These are phyloP conservation scores for Taphrina deformans DNA, from an alignment of 1,139 yeast genomes.

Conservation along the genomic window DNA sequence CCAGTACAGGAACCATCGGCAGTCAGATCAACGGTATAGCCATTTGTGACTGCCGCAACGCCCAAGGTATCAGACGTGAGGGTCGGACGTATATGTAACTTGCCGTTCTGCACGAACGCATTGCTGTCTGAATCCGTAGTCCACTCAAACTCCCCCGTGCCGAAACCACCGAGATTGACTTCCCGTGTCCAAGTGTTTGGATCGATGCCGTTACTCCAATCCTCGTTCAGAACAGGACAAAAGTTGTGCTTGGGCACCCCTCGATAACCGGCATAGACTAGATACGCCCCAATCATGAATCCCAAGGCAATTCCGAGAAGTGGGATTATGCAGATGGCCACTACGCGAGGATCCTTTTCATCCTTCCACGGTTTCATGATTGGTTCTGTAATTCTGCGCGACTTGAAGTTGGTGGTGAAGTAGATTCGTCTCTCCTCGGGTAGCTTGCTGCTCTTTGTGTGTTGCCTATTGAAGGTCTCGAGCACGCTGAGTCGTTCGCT, in stretches of 20 bases:
- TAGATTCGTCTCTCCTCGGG: neutral
- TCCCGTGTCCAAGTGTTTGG: slow-evolving; percentile 32
- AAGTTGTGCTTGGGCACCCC: slow-evolving; percentile 35
- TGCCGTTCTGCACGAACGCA: slow-evolving; percentile 35
- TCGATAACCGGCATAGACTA: slow-evolving; percentile 35
- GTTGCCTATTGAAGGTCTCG: slow-evolving; percentile 8
- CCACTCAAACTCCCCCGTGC: slow-evolving; percentile 38
- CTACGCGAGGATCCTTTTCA: slow-evolving; percentile 6
- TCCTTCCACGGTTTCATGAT: slow-evolving; percentile 19
- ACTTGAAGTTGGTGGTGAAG: slow-evolving; percentile 7
- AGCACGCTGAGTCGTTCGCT: neutral
- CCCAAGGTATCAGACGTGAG: slow-evolving; percentile 33
- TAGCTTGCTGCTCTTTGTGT: neutral
- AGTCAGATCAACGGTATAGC: slow-evolving; percentile 38
- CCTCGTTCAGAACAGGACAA: slow-evolving; percentile 35
- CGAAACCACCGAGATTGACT: slow-evolving; percentile 37
- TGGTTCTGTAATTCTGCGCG: slow-evolving; percentile 15
- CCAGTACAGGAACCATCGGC: slow-evolving; percentile 35
- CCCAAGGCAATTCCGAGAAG: slow-evolving; percentile 26
- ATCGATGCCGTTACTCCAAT: slow-evolving; percentile 29
- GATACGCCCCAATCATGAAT: slow-evolving; percentile 29
- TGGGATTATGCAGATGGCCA: neutral
- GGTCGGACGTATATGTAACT: slow-evolving; percentile 37
- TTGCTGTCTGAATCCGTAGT: slow-evolving; percentile 33
- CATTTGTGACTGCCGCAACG: slow-evolving; percentile 34